Conservation (phyloP, 192 early-diverging fungal genomes). For the Coemansia biformis region DNA sequence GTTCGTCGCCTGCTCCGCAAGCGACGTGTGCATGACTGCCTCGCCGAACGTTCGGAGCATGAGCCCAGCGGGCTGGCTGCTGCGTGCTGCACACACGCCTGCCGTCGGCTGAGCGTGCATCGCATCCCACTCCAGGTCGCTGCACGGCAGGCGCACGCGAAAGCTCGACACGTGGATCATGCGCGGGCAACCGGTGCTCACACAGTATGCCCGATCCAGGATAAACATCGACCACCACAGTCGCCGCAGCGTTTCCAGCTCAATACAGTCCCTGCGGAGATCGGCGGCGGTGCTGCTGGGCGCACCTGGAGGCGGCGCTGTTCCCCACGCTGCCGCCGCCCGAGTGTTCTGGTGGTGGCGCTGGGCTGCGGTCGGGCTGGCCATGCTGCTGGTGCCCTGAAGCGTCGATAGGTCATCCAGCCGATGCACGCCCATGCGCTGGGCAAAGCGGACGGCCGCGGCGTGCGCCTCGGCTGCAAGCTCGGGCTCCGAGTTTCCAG, state of each 20-base stretch:
- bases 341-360: slow-evolving; percentile 20
- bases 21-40: slow-evolving; percentile 42
- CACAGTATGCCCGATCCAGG: slow-evolving; percentile 30
- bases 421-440: slow-evolving; percentile 38
- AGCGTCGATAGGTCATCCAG: slow-evolving; percentile 31
- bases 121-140: slow-evolving; percentile 46
- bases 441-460: slow-evolving; percentile 33
- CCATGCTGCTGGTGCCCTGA: slow-evolving; percentile 34
- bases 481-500: slow-evolving; percentile 33
- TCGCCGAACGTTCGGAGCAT: slow-evolving; percentile 50
- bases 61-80: slow-evolving; percentile 17
- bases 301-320: too few relatives aligned
- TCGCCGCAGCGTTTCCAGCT: slow-evolving; percentile 41
- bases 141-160: slow-evolving; percentile 41
- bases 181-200: slow-evolving; percentile 30
- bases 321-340: slow-evolving; percentile 15
- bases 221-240: slow-evolving; percentile 49
- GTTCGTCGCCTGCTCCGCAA: slow-evolving; percentile 27
- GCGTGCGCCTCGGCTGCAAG: slow-evolving; percentile 38
- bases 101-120: slow-evolving; percentile 22
- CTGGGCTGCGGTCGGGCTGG: slow-evolving; percentile 18
- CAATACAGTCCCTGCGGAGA: slow-evolving; percentile 28
- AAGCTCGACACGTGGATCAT: slow-evolving; percentile 28
- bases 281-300: slow-evolving; percentile 24
- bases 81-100: neutral